These are phyloP conservation scores for Sarocladiaceae sp. DNA, from an alignment of 2,329 filamentous ascomycete species.

Conservation along the genomic window DNA sequence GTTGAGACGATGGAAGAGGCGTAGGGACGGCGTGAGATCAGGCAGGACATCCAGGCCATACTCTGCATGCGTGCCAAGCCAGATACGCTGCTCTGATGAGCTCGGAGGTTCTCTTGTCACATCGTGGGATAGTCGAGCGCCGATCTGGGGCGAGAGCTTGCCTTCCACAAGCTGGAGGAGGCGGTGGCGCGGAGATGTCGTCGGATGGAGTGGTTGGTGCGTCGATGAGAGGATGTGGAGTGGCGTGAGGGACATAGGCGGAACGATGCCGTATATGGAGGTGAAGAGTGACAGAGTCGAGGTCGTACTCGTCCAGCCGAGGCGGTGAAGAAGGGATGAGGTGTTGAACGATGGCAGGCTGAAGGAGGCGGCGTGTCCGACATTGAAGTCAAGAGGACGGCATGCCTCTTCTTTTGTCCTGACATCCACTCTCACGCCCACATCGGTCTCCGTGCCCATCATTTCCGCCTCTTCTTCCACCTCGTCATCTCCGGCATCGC, in stretches of 20 bases:
- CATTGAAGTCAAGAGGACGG: background rate
- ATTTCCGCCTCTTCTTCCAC: constrained; percentile 15
- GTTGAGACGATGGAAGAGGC: constrained; percentile 26
- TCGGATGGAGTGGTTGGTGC: constrained; percentile 30
- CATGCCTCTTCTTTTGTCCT: background rate
- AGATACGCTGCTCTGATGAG: no score
- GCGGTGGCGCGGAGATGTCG: constrained; percentile 28
- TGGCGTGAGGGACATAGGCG: constrained; percentile 24
- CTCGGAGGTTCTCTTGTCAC: constrained; percentile 19
- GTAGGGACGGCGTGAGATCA: constrained; percentile 27
- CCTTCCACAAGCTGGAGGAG: constrained; percentile 31
- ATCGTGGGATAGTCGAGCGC: constrained; percentile 33
- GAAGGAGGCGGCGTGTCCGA: background rate
- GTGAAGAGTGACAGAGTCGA: constrained; percentile 33
- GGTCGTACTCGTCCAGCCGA: constrained; percentile 8
- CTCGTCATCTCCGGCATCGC: constrained; percentile 27
- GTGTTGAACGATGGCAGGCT: background rate
- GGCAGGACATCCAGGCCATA: constrained; percentile 28
- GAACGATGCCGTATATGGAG: constrained; percentile 33
- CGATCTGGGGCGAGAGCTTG: constrained; percentile 30
- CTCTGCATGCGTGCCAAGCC: background rate
- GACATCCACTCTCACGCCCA: background rate
- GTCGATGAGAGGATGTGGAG: constrained; percentile 25
- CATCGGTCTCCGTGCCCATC: background rate
- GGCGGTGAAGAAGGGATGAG: background rate